Percentiles rank a stretch among this genome's conserved stretches.
phyloP scores from a whole-genome alignment of 1,284 basidiomycete species.

The Ceratobasidium sp. region DNA sequence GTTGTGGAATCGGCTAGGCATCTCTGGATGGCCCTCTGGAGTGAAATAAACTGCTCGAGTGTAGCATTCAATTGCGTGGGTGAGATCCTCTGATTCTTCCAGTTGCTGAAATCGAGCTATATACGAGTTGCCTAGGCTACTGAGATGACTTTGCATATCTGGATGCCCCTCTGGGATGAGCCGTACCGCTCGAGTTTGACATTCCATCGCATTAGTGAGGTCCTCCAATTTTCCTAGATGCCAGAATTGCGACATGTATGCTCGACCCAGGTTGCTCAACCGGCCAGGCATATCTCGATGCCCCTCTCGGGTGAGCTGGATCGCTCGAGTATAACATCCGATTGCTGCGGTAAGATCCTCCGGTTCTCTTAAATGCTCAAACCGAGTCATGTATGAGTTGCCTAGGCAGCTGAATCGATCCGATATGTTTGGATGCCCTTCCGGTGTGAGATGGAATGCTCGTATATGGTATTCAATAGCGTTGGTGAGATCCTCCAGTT shows the following conservation, averaged over 20 bases:
- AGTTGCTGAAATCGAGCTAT: neutral
- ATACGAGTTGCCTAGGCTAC: neutral
- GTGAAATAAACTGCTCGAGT: neutral
- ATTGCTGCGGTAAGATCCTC: neutral
- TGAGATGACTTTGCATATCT: neutral
- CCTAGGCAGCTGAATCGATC: neutral
- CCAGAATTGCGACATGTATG: neutral
- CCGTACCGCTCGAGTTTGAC: neutral
- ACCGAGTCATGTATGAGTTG: neutral
- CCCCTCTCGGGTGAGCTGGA: neutral
- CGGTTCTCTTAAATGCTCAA: neutral
- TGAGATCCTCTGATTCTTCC: neutral
- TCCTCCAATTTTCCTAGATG: neutral
- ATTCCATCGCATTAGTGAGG: neutral
- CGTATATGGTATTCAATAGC: neutral
- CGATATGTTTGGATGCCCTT: neutral
- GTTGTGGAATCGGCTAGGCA: neutral
- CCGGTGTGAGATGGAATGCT: neutral
- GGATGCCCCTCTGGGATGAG: neutral
- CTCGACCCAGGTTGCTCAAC: neutral
- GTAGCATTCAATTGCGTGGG: neutral
- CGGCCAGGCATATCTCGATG: slow-evolving; percentile 1
- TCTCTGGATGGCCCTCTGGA: neutral
- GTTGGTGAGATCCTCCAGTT: neutral
- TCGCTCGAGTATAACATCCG: neutral